Conservation (phyloP, 176 grass and related monocot genomes). For the Bothriochloa decipiens region DNA sequence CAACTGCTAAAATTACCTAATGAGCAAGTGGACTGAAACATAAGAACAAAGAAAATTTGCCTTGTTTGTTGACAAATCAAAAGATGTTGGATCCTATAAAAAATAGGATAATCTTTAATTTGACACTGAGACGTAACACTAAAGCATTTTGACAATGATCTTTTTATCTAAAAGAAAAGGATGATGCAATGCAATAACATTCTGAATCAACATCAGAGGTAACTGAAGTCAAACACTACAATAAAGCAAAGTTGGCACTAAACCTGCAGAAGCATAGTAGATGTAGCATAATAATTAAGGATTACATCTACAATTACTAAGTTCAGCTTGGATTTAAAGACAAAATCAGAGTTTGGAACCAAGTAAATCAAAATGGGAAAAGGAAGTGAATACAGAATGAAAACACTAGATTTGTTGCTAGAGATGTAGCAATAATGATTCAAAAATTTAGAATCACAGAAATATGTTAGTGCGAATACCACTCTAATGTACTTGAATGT, state of each 20-base stretch:
- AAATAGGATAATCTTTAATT: neutral
- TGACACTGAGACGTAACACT: neutral
- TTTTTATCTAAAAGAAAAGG: neutral
- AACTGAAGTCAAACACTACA: neutral
- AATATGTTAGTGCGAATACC: neutral
- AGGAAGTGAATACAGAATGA: neutral
- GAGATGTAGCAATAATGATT: neutral
- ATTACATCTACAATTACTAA: neutral
- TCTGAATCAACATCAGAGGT: slow-evolving; percentile 5
- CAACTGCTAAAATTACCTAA: neutral
- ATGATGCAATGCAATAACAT: slow-evolving; percentile 5
- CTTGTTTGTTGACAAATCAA: neutral
- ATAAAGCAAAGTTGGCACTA: neutral
- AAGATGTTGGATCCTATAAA: slow-evolving; percentile 19
- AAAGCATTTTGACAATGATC: neutral
- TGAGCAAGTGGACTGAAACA: neutral
- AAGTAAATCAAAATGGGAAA: neutral
- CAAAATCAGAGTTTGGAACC: neutral
- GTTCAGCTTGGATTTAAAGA: neutral
- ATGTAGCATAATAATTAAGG: neutral
- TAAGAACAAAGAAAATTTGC: neutral
- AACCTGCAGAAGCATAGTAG: neutral
- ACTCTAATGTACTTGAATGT: neutral
- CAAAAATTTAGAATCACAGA: neutral
- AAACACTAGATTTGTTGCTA: neutral